A percentile compares a stretch with the other conserved stretches of the same genome.
Conservation (phyloP, 768 basidiomycete species). For the Phlebiopsis flavidoalba region DNA sequence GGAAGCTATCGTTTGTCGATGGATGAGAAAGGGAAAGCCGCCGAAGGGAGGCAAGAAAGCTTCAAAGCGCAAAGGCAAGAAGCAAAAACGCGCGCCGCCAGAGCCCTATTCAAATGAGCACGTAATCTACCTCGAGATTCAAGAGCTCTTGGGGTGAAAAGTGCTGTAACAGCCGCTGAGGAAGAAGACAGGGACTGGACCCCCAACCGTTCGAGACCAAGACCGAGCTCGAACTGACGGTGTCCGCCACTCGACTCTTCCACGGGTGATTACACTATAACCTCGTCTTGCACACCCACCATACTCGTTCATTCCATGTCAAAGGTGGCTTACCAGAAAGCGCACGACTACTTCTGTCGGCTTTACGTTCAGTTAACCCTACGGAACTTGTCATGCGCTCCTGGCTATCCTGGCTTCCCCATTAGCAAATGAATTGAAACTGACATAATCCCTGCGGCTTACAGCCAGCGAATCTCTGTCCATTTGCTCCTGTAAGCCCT, state of each 20-base stretch:
- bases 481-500: slow-evolving; percentile 36
- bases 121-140: slow-evolving; percentile 69
- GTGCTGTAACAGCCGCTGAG: slow-evolving; percentile 45
- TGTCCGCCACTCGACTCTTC: slow-evolving; percentile 62
- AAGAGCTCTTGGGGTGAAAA: slow-evolving; percentile 59
- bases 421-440: not conserved
- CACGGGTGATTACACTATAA: slow-evolving; percentile 46
- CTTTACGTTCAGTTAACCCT: not conserved
- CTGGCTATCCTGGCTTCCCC: not conserved
- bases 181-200: slow-evolving; percentile 48
- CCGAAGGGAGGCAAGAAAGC: slow-evolving; percentile 4
- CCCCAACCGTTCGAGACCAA: slow-evolving; percentile 53
- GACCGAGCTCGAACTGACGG: slow-evolving; percentile 59
- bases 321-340: not conserved
- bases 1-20: not conserved
- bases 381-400: not conserved
- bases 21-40: not conserved
- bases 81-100: slow-evolving; percentile 33
- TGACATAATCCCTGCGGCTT: not conserved
- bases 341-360: not conserved
- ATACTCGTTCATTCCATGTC: not conserved
- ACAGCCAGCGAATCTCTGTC: slow-evolving; percentile 71
- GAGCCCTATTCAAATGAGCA: slow-evolving; percentile 71
- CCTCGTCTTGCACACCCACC: not conserved
- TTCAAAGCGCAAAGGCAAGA: slow-evolving; percentile 16